Base-by-base conservation (phyloP, 177 flowering plant genomes). In the Telopea speciosissima region DNA sequence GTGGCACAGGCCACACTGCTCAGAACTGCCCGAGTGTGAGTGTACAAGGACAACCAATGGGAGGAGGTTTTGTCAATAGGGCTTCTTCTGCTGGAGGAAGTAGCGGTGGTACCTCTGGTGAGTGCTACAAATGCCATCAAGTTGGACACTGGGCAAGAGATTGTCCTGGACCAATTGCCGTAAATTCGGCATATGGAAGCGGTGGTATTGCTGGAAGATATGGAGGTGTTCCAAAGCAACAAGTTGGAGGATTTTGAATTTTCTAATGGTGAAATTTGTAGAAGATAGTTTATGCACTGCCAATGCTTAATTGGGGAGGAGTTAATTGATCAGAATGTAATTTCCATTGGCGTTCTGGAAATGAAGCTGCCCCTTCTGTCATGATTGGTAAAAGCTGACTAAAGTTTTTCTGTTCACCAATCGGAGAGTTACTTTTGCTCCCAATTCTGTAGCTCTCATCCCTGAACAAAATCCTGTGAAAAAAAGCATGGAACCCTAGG, bases 131-230 rank as follows among this genome's bases (percentile, higher is more conserved):
- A 72, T 92, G 97, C 73, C 85, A 85, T 75, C 88, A 90, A 74
- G 66, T 77, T 54, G 97, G 97, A 56, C 97, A 91, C 71, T 91
- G 92, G 93, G 93, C 96, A 9, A 86, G 78, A 79, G 93, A 92
- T 70, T 92, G 96, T 70, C 93, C 97, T 49, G 86, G 87, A 19
- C 2, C 63, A 23, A 69, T 69, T 63, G 65, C 72, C 44, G 76
- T 69, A 62, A 73, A 88, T 71, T 77, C 93, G 9, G 81, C 82
- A 24, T 83, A 88, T 81, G 91, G 90, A 56, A 69, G 77, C 73
- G 67, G 74, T 31, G 73, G 78, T 10, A 64, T 24, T 21, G 8
- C 72, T 8, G 80, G 78, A 13, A 73, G 83, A 70, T 80, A 79
- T 69, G 84, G 87, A 22, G 80, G 81, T 11, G 66, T 63, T 62